Percentiles rank a stretch among this genome's conserved stretches.
phyloP scores from a whole-genome alignment of 2,329 filamentous ascomycete genomes.

The Periconia sp. region DNA sequence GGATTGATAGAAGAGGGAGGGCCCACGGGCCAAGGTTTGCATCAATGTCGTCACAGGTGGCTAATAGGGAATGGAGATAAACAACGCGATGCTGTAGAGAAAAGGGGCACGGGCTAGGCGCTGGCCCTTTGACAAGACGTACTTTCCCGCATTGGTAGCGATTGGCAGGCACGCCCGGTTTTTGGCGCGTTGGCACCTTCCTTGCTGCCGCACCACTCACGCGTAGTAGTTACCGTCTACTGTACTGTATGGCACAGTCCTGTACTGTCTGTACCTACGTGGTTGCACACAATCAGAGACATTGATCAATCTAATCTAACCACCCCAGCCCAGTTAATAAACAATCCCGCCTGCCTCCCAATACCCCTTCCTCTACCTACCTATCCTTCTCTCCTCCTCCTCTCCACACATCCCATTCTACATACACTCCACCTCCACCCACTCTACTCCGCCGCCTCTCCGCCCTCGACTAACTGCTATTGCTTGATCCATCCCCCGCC shows the following conservation, averaged over 20 bases:
- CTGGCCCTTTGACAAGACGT: background rate
- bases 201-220: conserved; percentile 16
- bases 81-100: conserved; percentile 3
- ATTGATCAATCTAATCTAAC: too few species aligned
- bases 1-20: too few species aligned
- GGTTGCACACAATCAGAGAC: too few species aligned
- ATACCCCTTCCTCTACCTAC: conserved; percentile 12
- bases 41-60: background rate
- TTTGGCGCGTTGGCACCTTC: conserved; percentile 11
- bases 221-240: too few species aligned
- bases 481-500: background rate
- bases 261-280: too few species aligned
- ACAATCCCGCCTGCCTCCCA: background rate
- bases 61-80: background rate
- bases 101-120: conserved; percentile 7
- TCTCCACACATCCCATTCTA: conserved; percentile 1
- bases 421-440: too few species aligned
- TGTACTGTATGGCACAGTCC: too few species aligned
- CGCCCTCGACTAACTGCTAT: background rate
- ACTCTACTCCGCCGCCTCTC: too few species aligned
- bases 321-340: too few species aligned
- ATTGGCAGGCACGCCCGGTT: conserved; percentile 11
- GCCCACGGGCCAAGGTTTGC: too few species aligned
- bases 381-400: conserved; percentile 15
- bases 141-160: background rate